Conservation (phyloP, 371 early-diverging fungal species). For the Rhizopus microsporus region DNA sequence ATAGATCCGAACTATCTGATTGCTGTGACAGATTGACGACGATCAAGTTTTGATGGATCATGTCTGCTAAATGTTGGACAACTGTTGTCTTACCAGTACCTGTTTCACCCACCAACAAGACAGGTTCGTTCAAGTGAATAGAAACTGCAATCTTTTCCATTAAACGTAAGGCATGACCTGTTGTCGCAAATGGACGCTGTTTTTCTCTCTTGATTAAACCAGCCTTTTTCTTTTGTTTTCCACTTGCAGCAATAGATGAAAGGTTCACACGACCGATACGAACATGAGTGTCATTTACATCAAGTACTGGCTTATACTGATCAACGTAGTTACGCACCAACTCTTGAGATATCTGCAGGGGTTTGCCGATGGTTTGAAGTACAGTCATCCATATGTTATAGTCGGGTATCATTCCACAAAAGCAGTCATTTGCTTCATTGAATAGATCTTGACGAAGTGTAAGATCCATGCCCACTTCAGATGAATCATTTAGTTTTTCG, state of each 20-base stretch:
- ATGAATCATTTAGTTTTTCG: constrained; percentile 32
- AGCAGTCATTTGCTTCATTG: constrained; percentile 88
- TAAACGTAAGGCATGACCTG: constrained; percentile 73
- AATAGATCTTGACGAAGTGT: constrained; percentile 61
- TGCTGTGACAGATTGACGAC: constrained; percentile 99
- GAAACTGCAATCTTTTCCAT: constrained; percentile 87
- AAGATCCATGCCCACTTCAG: constrained; percentile 41
- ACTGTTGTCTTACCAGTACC: constrained; percentile 99
- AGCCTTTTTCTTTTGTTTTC: constrained; percentile 36
- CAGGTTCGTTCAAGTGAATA: constrained; percentile 84
- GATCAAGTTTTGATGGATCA: constrained; percentile 75
- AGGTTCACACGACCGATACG: constrained; percentile 75
- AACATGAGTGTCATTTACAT: constrained; percentile 46
- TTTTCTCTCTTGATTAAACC: constrained; percentile 37
- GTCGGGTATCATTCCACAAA: constrained; percentile 83
- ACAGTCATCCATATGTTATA: constrained; percentile 65
- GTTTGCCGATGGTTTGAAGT: constrained; percentile 66
- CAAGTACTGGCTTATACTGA: constrained; percentile 70
- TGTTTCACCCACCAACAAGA: constrained; percentile 98
- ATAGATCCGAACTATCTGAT: constrained; percentile 94
- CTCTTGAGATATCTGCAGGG: constrained; percentile 71
- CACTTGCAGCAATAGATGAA: constrained; percentile 35
- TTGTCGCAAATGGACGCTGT: constrained; percentile 76
- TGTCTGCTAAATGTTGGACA: constrained; percentile 92
- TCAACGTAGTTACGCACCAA: constrained; percentile 74